A percentile compares a stretch with the other conserved stretches of the same genome.
These are phyloP conservation scores for Anethum foeniculum DNA, from an alignment of 140 eudicot species.

Conservation along the genomic window DNA sequence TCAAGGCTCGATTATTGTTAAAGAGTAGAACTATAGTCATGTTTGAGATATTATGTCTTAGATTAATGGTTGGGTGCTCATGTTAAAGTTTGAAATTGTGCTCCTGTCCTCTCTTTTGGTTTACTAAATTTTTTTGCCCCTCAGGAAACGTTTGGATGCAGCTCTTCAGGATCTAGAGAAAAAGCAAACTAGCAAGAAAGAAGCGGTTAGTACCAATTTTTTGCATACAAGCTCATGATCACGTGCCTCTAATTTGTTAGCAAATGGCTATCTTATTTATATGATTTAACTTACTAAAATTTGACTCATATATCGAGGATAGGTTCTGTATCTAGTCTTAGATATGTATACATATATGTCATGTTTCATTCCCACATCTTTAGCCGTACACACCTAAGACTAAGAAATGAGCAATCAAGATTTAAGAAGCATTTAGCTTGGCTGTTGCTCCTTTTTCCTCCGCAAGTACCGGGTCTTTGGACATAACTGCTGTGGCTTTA, in stretches of 20 bases:
- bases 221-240: slow-evolving; percentile 3
- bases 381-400: neutral
- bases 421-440: neutral
- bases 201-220: slow-evolving; percentile 45
- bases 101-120: neutral
- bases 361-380: neutral
- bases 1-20: neutral
- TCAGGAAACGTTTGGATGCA: slow-evolving; percentile 85
- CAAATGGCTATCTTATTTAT: neutral
- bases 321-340: neutral
- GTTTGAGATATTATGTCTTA: neutral
- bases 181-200: slow-evolving; percentile 96
- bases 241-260: neutral
- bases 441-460: neutral
- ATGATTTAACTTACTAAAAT: neutral
- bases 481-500: neutral
- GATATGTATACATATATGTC: neutral
- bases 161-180: slow-evolving; percentile 89
- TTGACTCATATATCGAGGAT: neutral
- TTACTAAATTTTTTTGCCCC: neutral
- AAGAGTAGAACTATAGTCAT: neutral
- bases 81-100: neutral
- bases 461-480: neutral
- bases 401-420: neutral
- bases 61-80: neutral